These are phyloP conservation scores for Chaetomium fimeti DNA, from an alignment of 495 filamentous ascomycete species.

Conservation along the genomic window DNA sequence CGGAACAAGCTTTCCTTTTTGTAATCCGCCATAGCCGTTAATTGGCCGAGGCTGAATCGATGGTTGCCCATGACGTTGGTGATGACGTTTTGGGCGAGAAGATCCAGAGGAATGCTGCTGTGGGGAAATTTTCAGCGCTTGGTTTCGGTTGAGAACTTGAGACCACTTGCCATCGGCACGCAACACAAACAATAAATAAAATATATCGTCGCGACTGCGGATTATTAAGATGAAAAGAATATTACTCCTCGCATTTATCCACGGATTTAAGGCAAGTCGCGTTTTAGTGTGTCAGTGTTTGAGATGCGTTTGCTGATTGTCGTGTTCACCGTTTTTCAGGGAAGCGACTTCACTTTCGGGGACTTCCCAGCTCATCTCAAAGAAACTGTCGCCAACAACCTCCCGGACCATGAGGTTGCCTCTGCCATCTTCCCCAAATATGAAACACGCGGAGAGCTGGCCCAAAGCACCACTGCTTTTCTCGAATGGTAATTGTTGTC, in stretches of 20 bases:
- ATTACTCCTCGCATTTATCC: conserved; percentile 82
- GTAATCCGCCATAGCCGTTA: too few species aligned
- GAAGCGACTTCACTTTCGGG: conserved; percentile 82
- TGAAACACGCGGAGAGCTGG: conserved; percentile 84
- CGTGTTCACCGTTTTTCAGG: conserved; percentile 47
- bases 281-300: background rate
- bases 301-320: background rate
- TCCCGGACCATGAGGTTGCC: conserved; percentile 68
- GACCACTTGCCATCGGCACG: background rate
- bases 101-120: too few species aligned
- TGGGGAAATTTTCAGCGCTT: too few species aligned
- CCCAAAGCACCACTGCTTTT: conserved; percentile 70
- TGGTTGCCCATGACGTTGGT: background rate
- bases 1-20: too few species aligned
- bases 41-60: background rate
- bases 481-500: conserved; percentile 75
- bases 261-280: conserved; percentile 80
- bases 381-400: conserved; percentile 61
- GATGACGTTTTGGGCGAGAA: background rate
- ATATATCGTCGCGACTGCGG: background rate
- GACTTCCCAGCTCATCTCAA: conserved; percentile 72
- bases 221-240: conserved; percentile 60
- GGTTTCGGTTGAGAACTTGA: background rate
- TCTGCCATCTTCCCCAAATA: conserved; percentile 83
- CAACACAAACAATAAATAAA: too few species aligned